These are phyloP conservation scores for Actinidia polygama DNA, from an alignment of 179 eudicot species.

Conservation along the genomic window DNA sequence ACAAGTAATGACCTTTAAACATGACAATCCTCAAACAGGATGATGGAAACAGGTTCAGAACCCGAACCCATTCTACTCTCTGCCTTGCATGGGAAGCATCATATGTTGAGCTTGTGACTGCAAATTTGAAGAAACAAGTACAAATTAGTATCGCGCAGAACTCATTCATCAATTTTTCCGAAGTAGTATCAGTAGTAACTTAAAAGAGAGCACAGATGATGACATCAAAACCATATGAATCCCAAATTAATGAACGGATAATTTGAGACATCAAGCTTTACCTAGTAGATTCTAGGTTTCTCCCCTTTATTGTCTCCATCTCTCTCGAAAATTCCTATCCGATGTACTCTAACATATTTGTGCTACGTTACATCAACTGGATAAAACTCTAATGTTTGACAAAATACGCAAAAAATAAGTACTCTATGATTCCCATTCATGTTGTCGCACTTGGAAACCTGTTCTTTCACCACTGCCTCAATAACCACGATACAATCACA, in stretches of 20 bases:
- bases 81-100: conserved; percentile 19
- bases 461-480: no score
- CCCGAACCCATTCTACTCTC: background rate
- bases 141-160: background rate
- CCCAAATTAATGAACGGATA: background rate
- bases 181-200: background rate
- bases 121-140: background rate
- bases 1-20: conserved; percentile 15
- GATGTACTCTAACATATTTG: no score
- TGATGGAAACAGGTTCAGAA: background rate
- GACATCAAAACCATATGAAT: no score
- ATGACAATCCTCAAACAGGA: background rate
- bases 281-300: no score
- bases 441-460: no score
- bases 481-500: no score
- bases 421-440: no score
- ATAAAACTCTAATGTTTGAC: no score
- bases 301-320: no score
- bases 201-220: background rate
- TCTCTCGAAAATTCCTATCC: no score
- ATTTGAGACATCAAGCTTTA: background rate
- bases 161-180: background rate
- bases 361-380: no score
- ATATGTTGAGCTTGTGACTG: conserved; percentile 25
- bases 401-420: no score